Conservation (phyloP, 169 alveolate species). For the Plasmodium gaboni region DNA sequence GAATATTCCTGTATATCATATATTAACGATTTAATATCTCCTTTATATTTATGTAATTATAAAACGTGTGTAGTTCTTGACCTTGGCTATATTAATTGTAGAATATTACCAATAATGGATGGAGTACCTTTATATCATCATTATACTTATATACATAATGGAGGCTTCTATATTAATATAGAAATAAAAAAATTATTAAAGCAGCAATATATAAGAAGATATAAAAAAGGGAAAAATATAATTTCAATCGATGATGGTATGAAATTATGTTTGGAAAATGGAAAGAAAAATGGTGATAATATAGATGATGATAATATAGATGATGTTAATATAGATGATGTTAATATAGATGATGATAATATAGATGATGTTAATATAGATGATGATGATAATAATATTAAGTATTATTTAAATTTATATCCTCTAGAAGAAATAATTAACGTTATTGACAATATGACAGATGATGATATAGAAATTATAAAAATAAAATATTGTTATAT, state of each 20-base stretch:
- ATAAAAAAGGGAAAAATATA: neutral
- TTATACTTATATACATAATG: slow-evolving; percentile 66
- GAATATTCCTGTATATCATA: slow-evolving; percentile 59
- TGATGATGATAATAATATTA: neutral
- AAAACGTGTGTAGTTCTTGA: slow-evolving; percentile 70
- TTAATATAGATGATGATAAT: neutral
- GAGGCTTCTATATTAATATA: slow-evolving; percentile 62
- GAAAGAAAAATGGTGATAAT: neutral
- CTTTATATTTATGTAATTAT: slow-evolving; percentile 60
- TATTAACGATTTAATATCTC: slow-evolving; percentile 66
- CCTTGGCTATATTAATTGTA: slow-evolving; percentile 58
- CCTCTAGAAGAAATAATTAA: slow-evolving; percentile 40
- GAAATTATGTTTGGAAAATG: neutral
- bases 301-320: neutral
- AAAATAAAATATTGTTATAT: slow-evolving; percentile 66
- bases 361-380: neutral
- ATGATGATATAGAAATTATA: slow-evolving; percentile 63
- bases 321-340: neutral
- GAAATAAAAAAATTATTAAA: slow-evolving; percentile 56
- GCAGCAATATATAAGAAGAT: slow-evolving; percentile 42
- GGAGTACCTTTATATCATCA: slow-evolving; percentile 72
- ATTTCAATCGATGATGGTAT: too few relatives aligned
- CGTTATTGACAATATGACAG: slow-evolving; percentile 42
- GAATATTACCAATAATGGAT: slow-evolving; percentile 52
- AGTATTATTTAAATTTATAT: slow-evolving; percentile 20